Evolutionary conservation across 129 eudicot genomes (phyloP).

Genomic region (Centrapalus pauciflorus): DNA sequence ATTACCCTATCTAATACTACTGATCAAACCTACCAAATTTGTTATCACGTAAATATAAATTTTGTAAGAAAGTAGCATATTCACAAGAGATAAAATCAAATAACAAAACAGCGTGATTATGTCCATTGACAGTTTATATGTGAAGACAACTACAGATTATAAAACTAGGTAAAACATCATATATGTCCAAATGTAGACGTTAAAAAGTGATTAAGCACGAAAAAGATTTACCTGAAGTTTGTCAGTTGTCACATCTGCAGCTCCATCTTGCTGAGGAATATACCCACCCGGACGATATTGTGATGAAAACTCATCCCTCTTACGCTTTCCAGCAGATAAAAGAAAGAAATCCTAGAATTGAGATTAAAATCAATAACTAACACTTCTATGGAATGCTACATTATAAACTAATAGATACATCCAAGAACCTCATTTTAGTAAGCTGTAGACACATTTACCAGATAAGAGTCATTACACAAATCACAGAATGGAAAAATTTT

Average conservation of each 20-base stretch:
- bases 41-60: no score
- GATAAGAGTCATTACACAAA: background rate
- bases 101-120: background rate
- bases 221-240: constrained; percentile 25
- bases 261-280: constrained; percentile 91
- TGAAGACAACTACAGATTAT: background rate
- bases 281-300: constrained; percentile 58
- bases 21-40: no score
- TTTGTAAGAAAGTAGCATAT: no score
- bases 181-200: constrained; percentile 1
- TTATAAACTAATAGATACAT: background rate
- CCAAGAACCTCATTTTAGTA: background rate
- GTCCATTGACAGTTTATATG: background rate
- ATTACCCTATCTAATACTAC: no score
- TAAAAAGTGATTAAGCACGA: background rate
- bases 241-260: constrained; percentile 41
- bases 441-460: constrained; percentile 3
- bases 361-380: constrained; percentile 5
- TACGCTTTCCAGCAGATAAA: constrained; percentile 59
- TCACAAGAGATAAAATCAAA: no score
- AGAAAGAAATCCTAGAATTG: constrained; percentile 31
- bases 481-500: background rate
- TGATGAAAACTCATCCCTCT: constrained; percentile 66
- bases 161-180: background rate
- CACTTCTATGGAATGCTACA: constrained; percentile 6